These are phyloP conservation scores for Phascolomyces articulosus DNA, from an alignment of 371 early-diverging fungal species.

Conservation along the genomic window DNA sequence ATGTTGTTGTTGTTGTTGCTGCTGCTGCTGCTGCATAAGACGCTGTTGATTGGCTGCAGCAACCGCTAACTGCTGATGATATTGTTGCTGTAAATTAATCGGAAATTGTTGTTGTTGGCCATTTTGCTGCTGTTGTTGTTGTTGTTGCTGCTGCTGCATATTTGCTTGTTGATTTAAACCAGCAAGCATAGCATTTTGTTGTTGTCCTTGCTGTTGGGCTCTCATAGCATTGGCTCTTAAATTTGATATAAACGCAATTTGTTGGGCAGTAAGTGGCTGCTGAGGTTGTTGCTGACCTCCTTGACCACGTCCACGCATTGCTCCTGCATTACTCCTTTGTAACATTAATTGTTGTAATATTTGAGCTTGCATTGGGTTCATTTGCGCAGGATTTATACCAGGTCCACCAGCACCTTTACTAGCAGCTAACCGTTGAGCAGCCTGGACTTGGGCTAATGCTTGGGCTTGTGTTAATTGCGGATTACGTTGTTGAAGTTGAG, in stretches of 20 bases:
- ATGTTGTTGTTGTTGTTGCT: constrained; percentile 37
- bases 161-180: constrained; percentile 14
- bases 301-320: constrained; percentile 35
- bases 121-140: constrained; percentile 12
- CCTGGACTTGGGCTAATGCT: constrained; percentile 12
- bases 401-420: constrained; percentile 17
- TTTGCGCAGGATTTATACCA: constrained; percentile 24
- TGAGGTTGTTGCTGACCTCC: constrained; percentile 7
- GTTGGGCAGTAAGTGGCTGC: constrained; percentile 25
- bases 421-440: constrained; percentile 16
- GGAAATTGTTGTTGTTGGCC: constrained; percentile 17
- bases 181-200: constrained; percentile 19
- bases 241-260: constrained; percentile 25
- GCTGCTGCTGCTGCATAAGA: constrained; percentile 23
- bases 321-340: constrained; percentile 26
- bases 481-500: constrained; percentile 19
- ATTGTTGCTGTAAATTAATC: constrained; percentile 35
- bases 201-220: constrained; percentile 16
- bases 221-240: constrained; percentile 23
- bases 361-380: constrained; percentile 35
- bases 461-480: constrained; percentile 5
- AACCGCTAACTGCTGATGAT: constrained; percentile 23
- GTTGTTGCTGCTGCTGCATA: constrained; percentile 17
- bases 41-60: constrained; percentile 28
- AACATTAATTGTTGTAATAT: constrained; percentile 39